Base-by-base conservation (phyloP, 73 alveolate genomes). In the Paramecium caudatum region DNA sequence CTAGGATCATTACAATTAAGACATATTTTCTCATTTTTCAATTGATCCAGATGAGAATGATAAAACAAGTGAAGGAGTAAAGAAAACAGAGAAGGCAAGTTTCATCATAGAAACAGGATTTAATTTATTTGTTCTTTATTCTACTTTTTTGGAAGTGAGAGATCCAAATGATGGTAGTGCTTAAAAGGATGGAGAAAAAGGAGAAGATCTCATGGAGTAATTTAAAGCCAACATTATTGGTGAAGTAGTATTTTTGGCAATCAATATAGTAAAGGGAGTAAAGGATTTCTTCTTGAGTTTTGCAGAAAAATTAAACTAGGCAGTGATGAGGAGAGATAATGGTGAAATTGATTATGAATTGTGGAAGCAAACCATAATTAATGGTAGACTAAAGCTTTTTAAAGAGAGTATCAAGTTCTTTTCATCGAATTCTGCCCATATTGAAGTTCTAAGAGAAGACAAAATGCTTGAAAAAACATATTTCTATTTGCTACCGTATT, bases 51-150 rank as follows among this genome's bases (percentile, higher is more conserved):
- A 90, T 16, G 47, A 25, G 2, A 61, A 85, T 45, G 80, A 65
- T 23, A 91, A 91, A 25, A 46, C 43, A 32, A 32, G 37, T 15
- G 46, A 55, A 23, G 80, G 80, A 0, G 30, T 27, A 21, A 33
- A 30, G 49, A 36, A 27, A 25, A 37, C 86, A 5, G 62, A 91
- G 1, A 23, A 69, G 48, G 49, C 55, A 23, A 83, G 94, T 43
- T 48, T 90, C 46, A 87, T 91, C 15, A 90, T 91, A 5, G 95
- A 91, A 69, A 88, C 90, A 5, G 95, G 95, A 27, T 91, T 91
- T 47, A 65, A 86, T 47, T 23, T 91, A 12, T 90, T 36, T 74
- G 87, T 82, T 13, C 90, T 91, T 4, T 49, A 86, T 32, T 65
- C 80, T 21, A 91, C 69, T 0, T 90, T 91, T 23, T 46, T 86